phyloP scores from a whole-genome alignment of 2,329 filamentous ascomycete genomes.

The Plenodomus lindquistii region DNA sequence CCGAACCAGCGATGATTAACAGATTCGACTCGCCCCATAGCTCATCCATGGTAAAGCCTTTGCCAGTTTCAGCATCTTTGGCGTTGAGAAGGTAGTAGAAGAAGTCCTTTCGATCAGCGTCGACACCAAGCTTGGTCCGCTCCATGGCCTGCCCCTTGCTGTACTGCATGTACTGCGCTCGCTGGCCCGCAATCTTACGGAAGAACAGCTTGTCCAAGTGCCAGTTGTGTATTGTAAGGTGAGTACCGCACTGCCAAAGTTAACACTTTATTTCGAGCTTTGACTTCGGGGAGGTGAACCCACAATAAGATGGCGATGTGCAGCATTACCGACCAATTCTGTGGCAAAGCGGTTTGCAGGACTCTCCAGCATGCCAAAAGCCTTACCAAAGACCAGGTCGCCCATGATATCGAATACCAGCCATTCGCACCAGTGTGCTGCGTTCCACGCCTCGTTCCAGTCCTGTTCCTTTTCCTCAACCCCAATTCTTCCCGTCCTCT shows the following conservation, averaged over 20 bases:
- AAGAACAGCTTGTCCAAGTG: constrained; percentile 51
- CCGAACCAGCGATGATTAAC: constrained; percentile 54
- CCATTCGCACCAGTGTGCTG: constrained; percentile 51
- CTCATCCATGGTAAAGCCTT: constrained; percentile 51
- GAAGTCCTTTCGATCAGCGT: constrained; percentile 52
- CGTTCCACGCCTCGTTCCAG: constrained; percentile 51
- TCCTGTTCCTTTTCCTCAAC: constrained; percentile 26
- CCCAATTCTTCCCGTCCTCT: constrained; percentile 8
- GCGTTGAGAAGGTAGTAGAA: constrained; percentile 54
- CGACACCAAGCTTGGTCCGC: constrained; percentile 46
- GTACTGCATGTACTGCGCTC: constrained; percentile 50
- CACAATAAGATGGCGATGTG: constrained; percentile 51
- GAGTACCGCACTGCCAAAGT: constrained; percentile 45
- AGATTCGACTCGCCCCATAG: constrained; percentile 55
- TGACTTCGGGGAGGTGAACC: constrained; percentile 24
- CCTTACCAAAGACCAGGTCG: constrained; percentile 52
- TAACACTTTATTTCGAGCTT: constrained; percentile 1
- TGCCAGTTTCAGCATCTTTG: constrained; percentile 51
- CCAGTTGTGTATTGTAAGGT: constrained; percentile 49
- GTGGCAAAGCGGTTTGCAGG: constrained; percentile 48
- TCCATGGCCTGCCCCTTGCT: constrained; percentile 49
- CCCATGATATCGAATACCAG: constrained; percentile 58
- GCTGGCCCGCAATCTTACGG: constrained; percentile 48
- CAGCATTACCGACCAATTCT: constrained; percentile 49
- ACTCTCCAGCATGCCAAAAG: constrained; percentile 50